Percentiles rank a stretch among this genome's conserved stretches.
Conservation (phyloP, 352 stramenopile genomes). For the Phytopythium cucurbitacearum region DNA sequence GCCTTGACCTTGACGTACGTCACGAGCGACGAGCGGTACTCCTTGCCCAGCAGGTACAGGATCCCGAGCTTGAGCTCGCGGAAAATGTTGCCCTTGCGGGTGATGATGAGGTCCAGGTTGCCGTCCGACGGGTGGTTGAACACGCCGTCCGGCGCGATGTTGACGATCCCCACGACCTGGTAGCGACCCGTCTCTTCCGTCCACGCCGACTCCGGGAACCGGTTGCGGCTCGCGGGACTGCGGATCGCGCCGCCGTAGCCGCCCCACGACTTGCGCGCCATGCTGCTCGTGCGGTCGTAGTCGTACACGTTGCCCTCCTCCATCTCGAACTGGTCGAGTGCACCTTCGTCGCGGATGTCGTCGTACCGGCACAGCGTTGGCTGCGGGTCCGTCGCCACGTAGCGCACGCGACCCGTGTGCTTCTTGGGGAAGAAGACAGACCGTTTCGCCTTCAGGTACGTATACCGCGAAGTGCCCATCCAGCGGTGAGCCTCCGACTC, state of each 20-base stretch:
- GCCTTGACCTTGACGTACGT: slow-evolving; percentile 83
- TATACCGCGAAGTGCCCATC: slow-evolving; percentile 70
- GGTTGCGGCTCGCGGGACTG: slow-evolving; percentile 56
- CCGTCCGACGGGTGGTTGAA: slow-evolving; percentile 76
- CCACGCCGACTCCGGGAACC: slow-evolving; percentile 59
- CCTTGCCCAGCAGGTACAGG: slow-evolving; percentile 71
- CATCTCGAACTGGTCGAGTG: slow-evolving; percentile 78
- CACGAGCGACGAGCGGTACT: slow-evolving; percentile 60
- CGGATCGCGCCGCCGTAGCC: slow-evolving; percentile 46
- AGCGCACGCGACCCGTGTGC: slow-evolving; percentile 60
- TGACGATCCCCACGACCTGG: slow-evolving; percentile 69
- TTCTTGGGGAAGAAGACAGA: slow-evolving; percentile 52
- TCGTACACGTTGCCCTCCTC: slow-evolving; percentile 82
- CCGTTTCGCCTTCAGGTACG: slow-evolving; percentile 77
- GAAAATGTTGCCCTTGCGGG: slow-evolving; percentile 53
- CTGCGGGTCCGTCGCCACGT: slow-evolving; percentile 63
- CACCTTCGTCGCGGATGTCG: slow-evolving; percentile 69
- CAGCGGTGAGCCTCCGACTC: slow-evolving; percentile 80
- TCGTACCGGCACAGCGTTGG: slow-evolving; percentile 61
- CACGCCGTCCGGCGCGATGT: slow-evolving; percentile 62
- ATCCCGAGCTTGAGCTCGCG: slow-evolving; percentile 40
- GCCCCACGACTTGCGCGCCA: slow-evolving; percentile 62
- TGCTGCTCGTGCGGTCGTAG: slow-evolving; percentile 31
- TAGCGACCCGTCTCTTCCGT: slow-evolving; percentile 57
- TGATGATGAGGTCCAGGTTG: slow-evolving; percentile 75